Base-by-base conservation (phyloP, 768 basidiomycete genomes). In the Mycena haematopus region DNA sequence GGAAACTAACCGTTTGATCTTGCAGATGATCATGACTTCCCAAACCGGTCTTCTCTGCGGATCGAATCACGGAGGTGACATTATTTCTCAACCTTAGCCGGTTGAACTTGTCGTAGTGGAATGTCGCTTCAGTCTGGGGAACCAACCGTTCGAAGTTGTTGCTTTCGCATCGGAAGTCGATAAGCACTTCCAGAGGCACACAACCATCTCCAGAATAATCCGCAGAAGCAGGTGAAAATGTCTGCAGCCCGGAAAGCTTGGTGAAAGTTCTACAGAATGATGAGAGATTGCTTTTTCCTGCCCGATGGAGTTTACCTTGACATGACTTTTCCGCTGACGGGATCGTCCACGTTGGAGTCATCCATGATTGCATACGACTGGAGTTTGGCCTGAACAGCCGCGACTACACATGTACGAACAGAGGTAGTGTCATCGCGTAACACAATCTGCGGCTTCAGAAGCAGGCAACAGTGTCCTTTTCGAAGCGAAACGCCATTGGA, bases 91-190 rank as follows among this genome's bases (percentile, higher is more conserved):
- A 77, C 36, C 96, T 88, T 10, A 97, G 82, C 44, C 90, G 89
- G 75, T 99, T 99, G 79, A 96, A 96, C 73, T 93, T 95, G 81
- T 98, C 96, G 72, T 95, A 94, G 50, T 88, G 90, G 63, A 96
- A 86, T 5, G 83, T 87, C 0, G 91, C 92, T 60, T 92, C 87
- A 0, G 95, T 93, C 74, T 93, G 92, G 3, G 93, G 91, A 7
- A 98, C 91, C 40, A 99, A 82, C 2, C 94, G 90, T 69, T 96
- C 93, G 73, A 96, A 96, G 52, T 86, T 86, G 51, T 81, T 80
- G 63, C 87, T 90, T 75, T 95, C 92, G 70, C 91, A 91, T 47
- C 89, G 85, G 54, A 88, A 82, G 76, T 98, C 95, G 58, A 96
- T 86, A 54, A 96, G 75, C 44, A 95, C 91, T 76, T 99, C 96